Evolutionary conservation across 2,329 filamentous ascomycete genomes (phyloP).

Genomic region (Boeremia exigua): DNA sequence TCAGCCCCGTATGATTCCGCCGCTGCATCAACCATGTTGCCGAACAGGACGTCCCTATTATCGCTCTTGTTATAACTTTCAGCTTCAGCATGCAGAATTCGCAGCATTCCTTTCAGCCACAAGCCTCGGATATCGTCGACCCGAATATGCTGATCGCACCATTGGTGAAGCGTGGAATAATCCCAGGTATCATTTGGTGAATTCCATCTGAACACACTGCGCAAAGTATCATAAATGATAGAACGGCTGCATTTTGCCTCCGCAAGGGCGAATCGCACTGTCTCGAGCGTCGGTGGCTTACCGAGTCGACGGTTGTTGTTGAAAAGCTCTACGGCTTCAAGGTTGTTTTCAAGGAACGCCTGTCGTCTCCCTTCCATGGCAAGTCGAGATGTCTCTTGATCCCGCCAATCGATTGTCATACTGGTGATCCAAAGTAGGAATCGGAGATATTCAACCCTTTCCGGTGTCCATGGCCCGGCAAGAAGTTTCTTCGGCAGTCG

Average conservation of each 20-base stretch:
- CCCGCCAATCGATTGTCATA: slow-evolving; percentile 42
- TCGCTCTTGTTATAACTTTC: neutral
- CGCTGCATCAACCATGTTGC: slow-evolving; percentile 17
- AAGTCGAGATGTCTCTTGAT: slow-evolving; percentile 16
- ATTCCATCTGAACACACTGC: slow-evolving; percentile 27
- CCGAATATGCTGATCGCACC: slow-evolving; percentile 32
- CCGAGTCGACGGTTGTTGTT: slow-evolving; percentile 43
- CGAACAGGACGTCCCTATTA: neutral
- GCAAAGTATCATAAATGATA: slow-evolving; percentile 41
- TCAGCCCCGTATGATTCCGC: slow-evolving; percentile 29
- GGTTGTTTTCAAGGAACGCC: slow-evolving; percentile 35
- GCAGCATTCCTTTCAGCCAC: slow-evolving; percentile 37
- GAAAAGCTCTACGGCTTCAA: slow-evolving; percentile 44
- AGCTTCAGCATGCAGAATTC: slow-evolving; percentile 19
- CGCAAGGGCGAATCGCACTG: slow-evolving; percentile 35
- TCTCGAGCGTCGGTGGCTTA: slow-evolving; percentile 28
- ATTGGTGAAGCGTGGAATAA: slow-evolving; percentile 28
- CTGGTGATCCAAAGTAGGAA: slow-evolving; percentile 41
- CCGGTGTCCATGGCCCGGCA: slow-evolving; percentile 32
- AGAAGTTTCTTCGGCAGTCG: slow-evolving; percentile 40
- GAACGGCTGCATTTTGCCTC: slow-evolving; percentile 40
- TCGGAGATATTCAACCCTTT: slow-evolving; percentile 39
- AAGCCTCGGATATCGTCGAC: slow-evolving; percentile 31
- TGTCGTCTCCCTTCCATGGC: slow-evolving; percentile 28
- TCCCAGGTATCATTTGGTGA: slow-evolving; percentile 19